These are phyloP conservation scores for Pleurotus tuoliensis DNA, from an alignment of 768 basidiomycete species.

Conservation along the genomic window DNA sequence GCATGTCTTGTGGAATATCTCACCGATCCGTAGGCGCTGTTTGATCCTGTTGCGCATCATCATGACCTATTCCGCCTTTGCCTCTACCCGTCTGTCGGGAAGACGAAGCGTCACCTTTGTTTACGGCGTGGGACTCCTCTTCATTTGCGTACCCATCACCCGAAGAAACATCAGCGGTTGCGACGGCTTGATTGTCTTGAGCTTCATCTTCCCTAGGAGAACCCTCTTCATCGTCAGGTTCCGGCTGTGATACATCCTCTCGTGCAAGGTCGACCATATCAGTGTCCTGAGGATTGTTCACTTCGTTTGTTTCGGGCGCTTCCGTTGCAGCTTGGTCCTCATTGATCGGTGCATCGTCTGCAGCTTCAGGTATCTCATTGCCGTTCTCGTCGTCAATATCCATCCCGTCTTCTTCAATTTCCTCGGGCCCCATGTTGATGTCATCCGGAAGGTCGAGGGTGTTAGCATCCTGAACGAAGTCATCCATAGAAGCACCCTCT, in stretches of 20 bases:
- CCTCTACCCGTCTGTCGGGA: constrained; percentile 23
- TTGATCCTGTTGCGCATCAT: constrained; percentile 24
- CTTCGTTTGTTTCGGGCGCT: constrained; percentile 15
- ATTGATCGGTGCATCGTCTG: constrained; percentile 9
- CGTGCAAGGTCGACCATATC: constrained; percentile 16
- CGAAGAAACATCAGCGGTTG: constrained; percentile 39
- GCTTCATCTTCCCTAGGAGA: constrained; percentile 17
- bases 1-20: constrained; percentile 7
- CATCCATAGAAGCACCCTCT: constrained; percentile 68
- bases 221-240: constrained; percentile 20
- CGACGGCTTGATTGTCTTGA: constrained; percentile 30
- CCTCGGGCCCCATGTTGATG: constrained; percentile 52
- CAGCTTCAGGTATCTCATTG: background rate
- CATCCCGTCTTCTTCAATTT: constrained; percentile 30
- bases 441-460: constrained; percentile 89
- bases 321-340: constrained; percentile 26
- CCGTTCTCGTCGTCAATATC: constrained; percentile 27
- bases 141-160: constrained; percentile 38
- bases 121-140: constrained; percentile 3
- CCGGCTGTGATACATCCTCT: constrained; percentile 14
- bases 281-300: constrained; percentile 24
- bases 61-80: constrained; percentile 20
- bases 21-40: constrained; percentile 29
- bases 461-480: constrained; percentile 73
- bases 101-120: constrained; percentile 2